These are phyloP conservation scores for Coemansia sp. DNA, from an alignment of 192 early-diverging fungal genomes.

Conservation along the genomic window DNA sequence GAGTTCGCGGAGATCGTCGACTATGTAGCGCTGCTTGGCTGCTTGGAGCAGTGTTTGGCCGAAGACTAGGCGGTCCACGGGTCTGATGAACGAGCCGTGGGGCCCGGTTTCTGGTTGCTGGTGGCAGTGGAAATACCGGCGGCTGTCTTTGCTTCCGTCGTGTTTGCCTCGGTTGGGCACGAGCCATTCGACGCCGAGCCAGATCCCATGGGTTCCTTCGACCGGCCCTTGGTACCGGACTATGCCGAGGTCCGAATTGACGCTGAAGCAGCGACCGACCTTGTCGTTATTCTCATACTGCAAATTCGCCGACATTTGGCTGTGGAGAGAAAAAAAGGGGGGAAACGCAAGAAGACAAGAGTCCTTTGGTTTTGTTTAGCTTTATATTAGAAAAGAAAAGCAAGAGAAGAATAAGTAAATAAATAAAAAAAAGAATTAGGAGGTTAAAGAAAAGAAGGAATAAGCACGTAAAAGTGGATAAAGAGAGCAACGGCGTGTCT, in stretches of 20 bases:
- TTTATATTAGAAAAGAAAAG: no score
- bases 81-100: slow-evolving; percentile 34
- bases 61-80: slow-evolving; percentile 28
- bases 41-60: slow-evolving; percentile 30
- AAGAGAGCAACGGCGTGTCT: background rate
- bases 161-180: slow-evolving; percentile 43
- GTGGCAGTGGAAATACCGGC: slow-evolving; percentile 35
- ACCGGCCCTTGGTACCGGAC: slow-evolving; percentile 50
- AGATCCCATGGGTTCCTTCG: slow-evolving; percentile 19
- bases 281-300: background rate
- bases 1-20: background rate
- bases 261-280: slow-evolving; percentile 35
- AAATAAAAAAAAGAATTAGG: background rate
- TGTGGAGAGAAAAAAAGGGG: no score
- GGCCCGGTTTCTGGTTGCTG: background rate
- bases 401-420: background rate
- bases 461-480: background rate
- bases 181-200: slow-evolving; percentile 55
- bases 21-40: slow-evolving; percentile 19
- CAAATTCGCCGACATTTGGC: background rate
- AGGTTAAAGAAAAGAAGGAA: background rate
- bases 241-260: slow-evolving; percentile 36
- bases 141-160: slow-evolving; percentile 26
- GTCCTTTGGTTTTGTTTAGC: no score
- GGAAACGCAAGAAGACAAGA: no score